These are phyloP conservation scores for Vitis hybrid DNA, from an alignment of 177 flowering plant genomes.

Conservation along the genomic window DNA sequence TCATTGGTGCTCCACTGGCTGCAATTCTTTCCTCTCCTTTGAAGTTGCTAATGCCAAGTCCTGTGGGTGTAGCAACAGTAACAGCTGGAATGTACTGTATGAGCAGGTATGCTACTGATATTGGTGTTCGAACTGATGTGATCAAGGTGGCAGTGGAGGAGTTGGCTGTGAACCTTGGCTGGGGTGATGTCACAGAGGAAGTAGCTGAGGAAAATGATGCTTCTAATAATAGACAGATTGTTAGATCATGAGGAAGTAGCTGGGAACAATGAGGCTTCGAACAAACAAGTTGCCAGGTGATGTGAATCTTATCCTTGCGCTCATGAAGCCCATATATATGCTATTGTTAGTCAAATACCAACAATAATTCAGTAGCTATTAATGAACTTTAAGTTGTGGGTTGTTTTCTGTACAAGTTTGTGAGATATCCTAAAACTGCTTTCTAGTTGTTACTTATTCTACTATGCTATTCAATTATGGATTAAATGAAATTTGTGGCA, in stretches of 20 bases:
- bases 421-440: neutral
- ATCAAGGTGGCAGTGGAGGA: slow-evolving; percentile 92
- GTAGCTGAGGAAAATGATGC: slow-evolving; percentile 17
- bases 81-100: slow-evolving; percentile 94
- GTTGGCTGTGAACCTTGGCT: slow-evolving; percentile 65
- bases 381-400: neutral
- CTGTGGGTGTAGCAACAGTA: slow-evolving; percentile 77
- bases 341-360: neutral
- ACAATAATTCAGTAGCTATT: neutral
- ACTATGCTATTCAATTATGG: neutral
- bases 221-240: slow-evolving; percentile 17
- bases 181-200: slow-evolving; percentile 27
- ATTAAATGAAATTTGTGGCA: neutral
- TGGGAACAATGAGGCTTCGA: slow-evolving; percentile 7
- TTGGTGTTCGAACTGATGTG: slow-evolving; percentile 91
- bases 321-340: slow-evolving; percentile 3
- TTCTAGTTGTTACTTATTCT: neutral
- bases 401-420: neutral
- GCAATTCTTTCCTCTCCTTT: slow-evolving; percentile 86
- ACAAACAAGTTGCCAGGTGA: slow-evolving; percentile 17
- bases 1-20: slow-evolving; percentile 91
- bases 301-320: slow-evolving; percentile 3
- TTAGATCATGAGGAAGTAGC: slow-evolving; percentile 6
- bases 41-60: slow-evolving; percentile 77
- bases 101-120: slow-evolving; percentile 92